Percentiles rank a stretch among this genome's conserved stretches.
These are phyloP conservation scores for Euptelea pleiosperma DNA, from an alignment of 164 flowering plant genomes.

Conservation along the genomic window DNA sequence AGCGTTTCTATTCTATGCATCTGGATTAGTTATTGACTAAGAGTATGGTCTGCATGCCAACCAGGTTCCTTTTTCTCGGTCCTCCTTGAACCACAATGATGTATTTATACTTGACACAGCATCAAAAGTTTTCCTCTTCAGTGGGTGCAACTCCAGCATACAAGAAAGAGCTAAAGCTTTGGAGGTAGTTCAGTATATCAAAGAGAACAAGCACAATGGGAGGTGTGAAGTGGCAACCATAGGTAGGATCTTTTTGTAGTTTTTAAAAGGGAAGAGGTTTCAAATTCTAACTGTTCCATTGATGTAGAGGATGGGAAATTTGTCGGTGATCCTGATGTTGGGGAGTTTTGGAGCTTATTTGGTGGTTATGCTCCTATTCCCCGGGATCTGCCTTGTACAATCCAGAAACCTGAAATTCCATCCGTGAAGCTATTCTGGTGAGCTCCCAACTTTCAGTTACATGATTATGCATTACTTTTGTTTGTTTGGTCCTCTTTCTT, in stretches of 20 bases:
- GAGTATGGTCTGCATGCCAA: slow-evolving; percentile 5
- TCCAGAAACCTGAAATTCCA: slow-evolving; percentile 18
- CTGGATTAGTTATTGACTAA: slow-evolving; percentile 6
- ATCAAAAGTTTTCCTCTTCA: slow-evolving; percentile 61
- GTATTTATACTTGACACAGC: slow-evolving; percentile 68
- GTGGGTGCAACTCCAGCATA: slow-evolving; percentile 63
- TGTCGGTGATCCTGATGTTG: slow-evolving; percentile 68
- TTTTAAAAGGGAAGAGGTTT: slow-evolving; percentile 1
- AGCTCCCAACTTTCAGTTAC: slow-evolving; percentile 7
- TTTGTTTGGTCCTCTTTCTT: background rate
- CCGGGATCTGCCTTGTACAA: slow-evolving; percentile 28
- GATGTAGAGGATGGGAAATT: slow-evolving; percentile 71
- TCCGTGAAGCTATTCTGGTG: slow-evolving; percentile 46
- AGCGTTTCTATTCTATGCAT: background rate
- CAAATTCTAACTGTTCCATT: slow-evolving; percentile 13
- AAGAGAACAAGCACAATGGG: slow-evolving; percentile 53
- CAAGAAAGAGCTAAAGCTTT: slow-evolving; percentile 78
- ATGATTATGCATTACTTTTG: background rate
- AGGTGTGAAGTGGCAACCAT: slow-evolving; percentile 57
- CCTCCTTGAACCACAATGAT: slow-evolving; percentile 67
- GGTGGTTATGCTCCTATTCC: slow-evolving; percentile 81
- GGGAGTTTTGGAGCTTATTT: slow-evolving; percentile 75
- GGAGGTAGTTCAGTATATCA: slow-evolving; percentile 68
- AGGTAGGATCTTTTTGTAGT: slow-evolving; percentile 32
- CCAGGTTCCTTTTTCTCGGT: slow-evolving; percentile 65